phyloP scores from a whole-genome alignment of 1,139 yeast genomes.

The Hansenula lynferdii region DNA sequence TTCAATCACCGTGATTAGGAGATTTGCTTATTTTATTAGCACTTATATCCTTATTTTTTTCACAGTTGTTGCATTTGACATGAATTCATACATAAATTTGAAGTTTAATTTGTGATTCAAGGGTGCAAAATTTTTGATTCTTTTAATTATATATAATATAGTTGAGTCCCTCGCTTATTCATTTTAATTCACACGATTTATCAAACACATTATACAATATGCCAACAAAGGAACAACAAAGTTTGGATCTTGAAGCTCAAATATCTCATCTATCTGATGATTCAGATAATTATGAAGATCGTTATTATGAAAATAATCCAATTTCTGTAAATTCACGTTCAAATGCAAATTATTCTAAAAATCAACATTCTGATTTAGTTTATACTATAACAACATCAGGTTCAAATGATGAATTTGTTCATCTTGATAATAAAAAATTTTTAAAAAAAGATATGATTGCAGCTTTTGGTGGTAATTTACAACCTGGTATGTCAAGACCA shows the following conservation, averaged over 20 bases:
- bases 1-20: no score
- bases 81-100: no score
- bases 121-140: no score
- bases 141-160: no score
- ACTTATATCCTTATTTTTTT: no score
- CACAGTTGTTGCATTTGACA: no score
- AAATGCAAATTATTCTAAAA: neutral
- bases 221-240: constrained; percentile 1
- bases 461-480: constrained; percentile 57
- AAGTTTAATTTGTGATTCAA: no score
- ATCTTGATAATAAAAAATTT: constrained; percentile 57
- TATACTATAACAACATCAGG: constrained; percentile 27
- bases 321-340: neutral
- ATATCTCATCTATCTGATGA: constrained; percentile 13
- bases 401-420: constrained; percentile 45
- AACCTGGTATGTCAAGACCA: constrained; percentile 43
- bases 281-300: constrained; percentile 7
- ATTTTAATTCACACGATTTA: no score
- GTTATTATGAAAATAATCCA: constrained; percentile 6
- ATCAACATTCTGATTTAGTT: constrained; percentile 8
- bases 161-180: no score
- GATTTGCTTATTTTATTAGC: no score
- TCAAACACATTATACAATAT: neutral
- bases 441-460: constrained; percentile 42
- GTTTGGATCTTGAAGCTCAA: constrained; percentile 9